A percentile compares a stretch with the other conserved stretches of the same genome.
Conservation (phyloP, 495 filamentous ascomycete genomes). For the Penicillium nucicola region DNA sequence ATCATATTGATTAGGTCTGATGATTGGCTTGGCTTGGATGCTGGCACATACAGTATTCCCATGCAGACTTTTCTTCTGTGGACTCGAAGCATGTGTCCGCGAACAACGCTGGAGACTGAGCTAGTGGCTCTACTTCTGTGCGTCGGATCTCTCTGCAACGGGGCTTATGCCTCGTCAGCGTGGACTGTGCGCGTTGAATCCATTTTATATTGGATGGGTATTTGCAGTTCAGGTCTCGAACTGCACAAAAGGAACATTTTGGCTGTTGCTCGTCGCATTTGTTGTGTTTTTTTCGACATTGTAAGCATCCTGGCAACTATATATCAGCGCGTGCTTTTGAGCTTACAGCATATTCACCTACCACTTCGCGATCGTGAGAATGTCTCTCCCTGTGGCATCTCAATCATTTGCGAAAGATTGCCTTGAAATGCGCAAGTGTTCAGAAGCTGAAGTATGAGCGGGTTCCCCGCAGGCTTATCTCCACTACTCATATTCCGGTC, state of each 20-base stretch:
- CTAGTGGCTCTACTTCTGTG: neutral
- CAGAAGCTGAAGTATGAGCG: too few relatives aligned
- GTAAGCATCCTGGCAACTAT: conserved; percentile 16
- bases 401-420: neutral
- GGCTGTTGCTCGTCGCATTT: conserved; percentile 27
- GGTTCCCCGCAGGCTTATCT: too few relatives aligned
- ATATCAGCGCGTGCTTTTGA: neutral
- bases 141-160: conserved; percentile 4
- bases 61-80: conserved; percentile 19
- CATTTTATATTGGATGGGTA: conserved; percentile 24
- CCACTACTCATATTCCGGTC: too few relatives aligned
- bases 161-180: conserved; percentile 16
- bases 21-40: neutral
- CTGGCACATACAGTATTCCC: conserved; percentile 24
- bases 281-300: conserved; percentile 22
- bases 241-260: conserved; percentile 18
- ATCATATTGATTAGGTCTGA: neutral
- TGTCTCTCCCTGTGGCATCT: conserved; percentile 16
- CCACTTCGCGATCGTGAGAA: conserved; percentile 23
- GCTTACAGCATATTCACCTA: neutral
- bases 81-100: conserved; percentile 10
- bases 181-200: conserved; percentile 14
- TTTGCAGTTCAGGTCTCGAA: conserved; percentile 11
- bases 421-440: neutral
- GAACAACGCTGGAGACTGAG: conserved; percentile 2